phyloP scores from a whole-genome alignment of 2,329 filamentous ascomycete species.

The Penicillium sp. region DNA sequence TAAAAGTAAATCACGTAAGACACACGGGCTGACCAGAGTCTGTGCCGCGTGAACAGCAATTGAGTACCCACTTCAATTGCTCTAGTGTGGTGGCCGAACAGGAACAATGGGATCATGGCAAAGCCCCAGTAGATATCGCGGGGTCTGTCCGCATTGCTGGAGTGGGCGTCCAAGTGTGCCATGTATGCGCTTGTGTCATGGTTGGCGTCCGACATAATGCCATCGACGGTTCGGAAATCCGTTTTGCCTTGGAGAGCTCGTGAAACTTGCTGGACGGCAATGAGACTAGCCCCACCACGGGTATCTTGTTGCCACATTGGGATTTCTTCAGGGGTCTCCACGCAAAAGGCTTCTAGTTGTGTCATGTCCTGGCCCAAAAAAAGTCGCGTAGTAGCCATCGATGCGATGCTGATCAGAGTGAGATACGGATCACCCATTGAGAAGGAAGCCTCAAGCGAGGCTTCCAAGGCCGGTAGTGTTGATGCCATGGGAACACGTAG shows the following conservation, averaged over 20 bases:
- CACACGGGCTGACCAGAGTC: conserved; percentile 47
- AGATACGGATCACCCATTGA: conserved; percentile 57
- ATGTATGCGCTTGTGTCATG: conserved; percentile 53
- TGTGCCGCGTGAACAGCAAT: conserved; percentile 41
- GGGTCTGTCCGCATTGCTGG: conserved; percentile 50
- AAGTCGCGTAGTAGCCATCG: conserved; percentile 55
- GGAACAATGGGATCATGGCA: conserved; percentile 46
- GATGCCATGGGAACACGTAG: conserved; percentile 51
- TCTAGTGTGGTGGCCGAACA: conserved; percentile 46
- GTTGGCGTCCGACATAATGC: conserved; percentile 53
- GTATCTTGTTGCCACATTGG: conserved; percentile 55
- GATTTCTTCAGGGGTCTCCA: conserved; percentile 55
- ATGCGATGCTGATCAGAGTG: conserved; percentile 56
- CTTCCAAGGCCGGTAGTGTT: conserved; percentile 52
- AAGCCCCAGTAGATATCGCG: conserved; percentile 55
- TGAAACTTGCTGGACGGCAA: conserved; percentile 53
- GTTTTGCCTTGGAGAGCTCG: conserved; percentile 62
- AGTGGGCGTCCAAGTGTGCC: conserved; percentile 42
- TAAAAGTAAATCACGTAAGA: conserved; percentile 46
- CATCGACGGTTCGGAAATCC: conserved; percentile 43
- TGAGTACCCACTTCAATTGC: conserved; percentile 43
- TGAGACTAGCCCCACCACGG: conserved; percentile 57
- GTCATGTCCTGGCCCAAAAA: conserved; percentile 56
- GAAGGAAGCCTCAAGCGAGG: conserved; percentile 55
- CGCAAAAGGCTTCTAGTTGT: conserved; percentile 57